Percentiles rank a stretch among this genome's conserved stretches.
phyloP scores from a whole-genome alignment of 2,329 filamentous ascomycete species.

The Cladophialophora exuberans region DNA sequence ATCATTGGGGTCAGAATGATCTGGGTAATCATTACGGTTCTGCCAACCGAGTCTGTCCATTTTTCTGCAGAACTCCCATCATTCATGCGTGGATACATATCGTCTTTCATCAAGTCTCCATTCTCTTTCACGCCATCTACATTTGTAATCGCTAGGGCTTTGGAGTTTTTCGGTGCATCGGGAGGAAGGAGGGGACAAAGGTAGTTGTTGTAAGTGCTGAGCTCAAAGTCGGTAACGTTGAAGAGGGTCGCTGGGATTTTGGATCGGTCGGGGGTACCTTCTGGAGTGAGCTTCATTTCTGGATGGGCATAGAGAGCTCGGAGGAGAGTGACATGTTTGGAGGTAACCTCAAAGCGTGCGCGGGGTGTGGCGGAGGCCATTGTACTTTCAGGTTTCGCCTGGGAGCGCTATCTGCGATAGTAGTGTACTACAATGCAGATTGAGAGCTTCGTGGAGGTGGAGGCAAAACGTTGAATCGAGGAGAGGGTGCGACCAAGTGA shows the following conservation, averaged over 20 bases:
- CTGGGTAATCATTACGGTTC: slow-evolving; percentile 14
- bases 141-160: slow-evolving; percentile 2
- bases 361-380: slow-evolving; percentile 14
- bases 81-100: slow-evolving; percentile 20
- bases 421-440: not conserved
- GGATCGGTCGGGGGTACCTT: slow-evolving; percentile 9
- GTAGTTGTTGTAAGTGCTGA: slow-evolving; percentile 19
- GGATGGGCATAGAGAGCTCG: slow-evolving; percentile 20
- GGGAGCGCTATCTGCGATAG: too few relatives aligned
- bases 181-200: slow-evolving; percentile 18
- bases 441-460: not conserved
- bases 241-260: slow-evolving; percentile 20
- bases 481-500: too few relatives aligned
- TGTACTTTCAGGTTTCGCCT: too few relatives aligned
- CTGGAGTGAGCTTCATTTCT: not conserved
- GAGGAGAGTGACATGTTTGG: slow-evolving; percentile 19
- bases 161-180: slow-evolving; percentile 13
- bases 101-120: slow-evolving; percentile 12
- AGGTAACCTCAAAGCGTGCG: slow-evolving; percentile 18
- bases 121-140: slow-evolving; percentile 11
- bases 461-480: not conserved
- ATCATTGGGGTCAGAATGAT: slow-evolving; percentile 12
- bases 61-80: slow-evolving; percentile 15
- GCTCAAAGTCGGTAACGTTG: slow-evolving; percentile 19
- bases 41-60: slow-evolving; percentile 14